Percentiles rank a stretch among this genome's conserved stretches.
Conservation (phyloP, 805 yeast species). For the Candida koratica region DNA sequence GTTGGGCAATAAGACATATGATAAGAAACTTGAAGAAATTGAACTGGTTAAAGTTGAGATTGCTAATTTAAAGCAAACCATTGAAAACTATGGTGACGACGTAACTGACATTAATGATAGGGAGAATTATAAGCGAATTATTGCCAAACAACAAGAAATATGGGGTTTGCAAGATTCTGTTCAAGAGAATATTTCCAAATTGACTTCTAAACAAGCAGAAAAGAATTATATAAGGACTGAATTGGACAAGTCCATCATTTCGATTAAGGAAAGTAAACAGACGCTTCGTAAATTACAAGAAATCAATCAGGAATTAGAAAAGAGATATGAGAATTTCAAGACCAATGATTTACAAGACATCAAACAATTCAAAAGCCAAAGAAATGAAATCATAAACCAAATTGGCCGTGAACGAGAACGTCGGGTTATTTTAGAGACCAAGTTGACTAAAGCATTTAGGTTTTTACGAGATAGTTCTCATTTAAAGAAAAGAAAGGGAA, state of each 20-base stretch:
- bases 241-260: slow-evolving; percentile 47
- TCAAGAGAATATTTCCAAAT: slow-evolving; percentile 37
- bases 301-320: slow-evolving; percentile 15
- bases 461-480: slow-evolving; percentile 39
- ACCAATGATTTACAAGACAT: slow-evolving; percentile 22
- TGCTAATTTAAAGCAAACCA: slow-evolving; percentile 24
- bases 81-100: slow-evolving; percentile 20
- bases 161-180: slow-evolving; percentile 46
- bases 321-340: slow-evolving; percentile 18
- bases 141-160: slow-evolving; percentile 39
- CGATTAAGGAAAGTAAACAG: slow-evolving; percentile 43
- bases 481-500: slow-evolving; percentile 39
- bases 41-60: slow-evolving; percentile 23
- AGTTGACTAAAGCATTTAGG: slow-evolving; percentile 30
- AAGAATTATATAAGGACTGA: slow-evolving; percentile 61
- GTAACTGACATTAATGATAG: slow-evolving; percentile 5
- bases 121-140: slow-evolving; percentile 19
- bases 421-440: slow-evolving; percentile 23
- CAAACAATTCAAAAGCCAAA: slow-evolving; percentile 20
- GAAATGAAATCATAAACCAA: slow-evolving; percentile 17
- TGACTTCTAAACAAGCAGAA: slow-evolving; percentile 52
- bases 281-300: slow-evolving; percentile 25
- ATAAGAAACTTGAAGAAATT: slow-evolving; percentile 29
- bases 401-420: slow-evolving; percentile 23
- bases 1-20: slow-evolving; percentile 29